Evolutionary conservation across 108 stramenopile species (phyloP).

Genomic region (Skeletonema potamos): DNA sequence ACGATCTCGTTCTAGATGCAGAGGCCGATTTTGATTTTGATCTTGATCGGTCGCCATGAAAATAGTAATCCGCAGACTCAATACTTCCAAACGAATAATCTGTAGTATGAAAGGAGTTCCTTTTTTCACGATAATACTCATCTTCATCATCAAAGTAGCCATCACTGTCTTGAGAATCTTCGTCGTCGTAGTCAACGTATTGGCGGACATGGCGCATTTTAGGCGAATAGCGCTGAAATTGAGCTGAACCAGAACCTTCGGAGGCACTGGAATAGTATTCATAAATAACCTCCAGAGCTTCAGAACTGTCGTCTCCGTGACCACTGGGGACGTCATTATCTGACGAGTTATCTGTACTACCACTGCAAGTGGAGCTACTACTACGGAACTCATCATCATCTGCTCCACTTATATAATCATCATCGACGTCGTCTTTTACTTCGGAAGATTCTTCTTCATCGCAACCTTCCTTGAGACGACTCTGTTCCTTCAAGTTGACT

Average conservation of each 20-base stretch:
- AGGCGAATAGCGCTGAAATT: not conserved
- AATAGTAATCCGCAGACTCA: not conserved
- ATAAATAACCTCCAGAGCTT: slow-evolving; percentile 3
- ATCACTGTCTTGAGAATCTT: not conserved
- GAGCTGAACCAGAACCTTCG: not conserved
- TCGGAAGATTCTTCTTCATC: not conserved
- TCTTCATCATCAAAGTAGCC: not conserved
- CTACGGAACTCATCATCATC: slow-evolving; percentile 2
- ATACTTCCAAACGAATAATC: not conserved
- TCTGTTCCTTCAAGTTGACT: not conserved
- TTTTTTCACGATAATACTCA: not conserved
- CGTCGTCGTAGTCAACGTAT: not conserved
- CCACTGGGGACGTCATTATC: not conserved
- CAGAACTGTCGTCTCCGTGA: not conserved
- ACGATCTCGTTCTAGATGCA: not conserved
- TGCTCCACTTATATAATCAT: not conserved
- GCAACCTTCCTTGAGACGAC: not conserved
- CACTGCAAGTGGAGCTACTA: not conserved
- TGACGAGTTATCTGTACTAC: not conserved
- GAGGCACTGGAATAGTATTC: slow-evolving; percentile 2
- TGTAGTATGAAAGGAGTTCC: not conserved
- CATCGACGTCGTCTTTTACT: not conserved
- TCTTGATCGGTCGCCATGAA: not conserved
- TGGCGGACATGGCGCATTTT: not conserved
- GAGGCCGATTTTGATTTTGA: not conserved